Base-by-base conservation (phyloP, 805 yeast species). In the Zygoascus ofunaensis region DNA sequence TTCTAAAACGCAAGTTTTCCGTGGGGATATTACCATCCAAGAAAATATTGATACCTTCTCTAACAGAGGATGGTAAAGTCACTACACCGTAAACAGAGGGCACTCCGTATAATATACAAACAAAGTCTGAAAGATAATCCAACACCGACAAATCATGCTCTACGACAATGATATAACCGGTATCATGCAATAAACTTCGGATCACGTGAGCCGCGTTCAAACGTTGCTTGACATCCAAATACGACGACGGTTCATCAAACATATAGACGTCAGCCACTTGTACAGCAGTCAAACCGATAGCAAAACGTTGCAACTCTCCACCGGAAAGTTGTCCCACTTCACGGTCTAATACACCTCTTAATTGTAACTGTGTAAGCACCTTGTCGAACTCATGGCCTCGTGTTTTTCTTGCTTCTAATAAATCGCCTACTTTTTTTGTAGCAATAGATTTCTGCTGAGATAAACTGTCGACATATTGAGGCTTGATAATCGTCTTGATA, bases 41-140 rank as follows among this genome's bases (percentile, higher is more conserved):
- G 79, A 92, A 92, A 63, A 92, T 92, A 66, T 92, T 92, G 65
- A 92, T 92, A 71, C 99, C 99, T 75, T 92, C 99, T 68, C 99
- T 84, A 26, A 92, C 99, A 4, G 95, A 85, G 0, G 95, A 69
- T 43, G 99, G 99, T 64, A 92, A 73, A 20, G 97, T 87, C 41
- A 92, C 99, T 52, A 92, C 97, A 74, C 99, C 99, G 63, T 92
- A 92, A 37, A 92, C 96, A 5, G 97, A 90, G 42, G 99, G 96
- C 42, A 87, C 94, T 73, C 99, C 99, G 63, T 92, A 92, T 46
- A 92, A 69, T 57, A 92, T 92, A 77, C 98, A 92, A 47, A 92
- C 87, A 56, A 82, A 92, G 70, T 92, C 99, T 14, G 97, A 90
- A 56, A 92, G 74, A 65, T 92, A 92, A 72, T 92, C 99, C 68